These are phyloP conservation scores for Fusarium brachygibbosum DNA, from an alignment of 2,329 filamentous ascomycete species.

Conservation along the genomic window DNA sequence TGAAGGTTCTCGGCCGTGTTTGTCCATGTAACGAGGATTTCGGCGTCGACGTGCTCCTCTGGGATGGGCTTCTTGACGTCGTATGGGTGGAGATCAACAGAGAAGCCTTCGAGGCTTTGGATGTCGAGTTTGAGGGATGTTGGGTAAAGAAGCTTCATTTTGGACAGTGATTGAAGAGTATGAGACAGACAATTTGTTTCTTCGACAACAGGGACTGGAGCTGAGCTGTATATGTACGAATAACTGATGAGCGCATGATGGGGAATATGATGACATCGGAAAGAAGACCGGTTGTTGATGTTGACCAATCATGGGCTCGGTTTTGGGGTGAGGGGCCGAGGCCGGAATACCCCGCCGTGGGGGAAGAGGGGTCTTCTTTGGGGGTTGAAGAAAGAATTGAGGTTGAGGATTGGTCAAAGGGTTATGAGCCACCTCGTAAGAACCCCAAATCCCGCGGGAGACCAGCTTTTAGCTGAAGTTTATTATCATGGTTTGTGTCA, in stretches of 20 bases:
- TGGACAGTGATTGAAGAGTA: background rate
- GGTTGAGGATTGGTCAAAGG: background rate
- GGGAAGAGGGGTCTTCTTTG: slow-evolving; percentile 31
- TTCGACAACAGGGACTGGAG: background rate
- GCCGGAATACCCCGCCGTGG: slow-evolving; percentile 40
- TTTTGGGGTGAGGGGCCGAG: slow-evolving; percentile 13
- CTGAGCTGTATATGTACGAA: slow-evolving; percentile 39
- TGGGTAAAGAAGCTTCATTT: slow-evolving; percentile 76
- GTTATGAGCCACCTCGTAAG: no score
- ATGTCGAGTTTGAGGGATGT: slow-evolving; percentile 71
- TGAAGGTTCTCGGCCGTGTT: slow-evolving; percentile 71
- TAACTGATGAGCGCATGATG: slow-evolving; percentile 34
- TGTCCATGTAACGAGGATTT: slow-evolving; percentile 72
- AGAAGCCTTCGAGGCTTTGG: slow-evolving; percentile 69
- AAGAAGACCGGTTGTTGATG: slow-evolving; percentile 38
- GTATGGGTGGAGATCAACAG: slow-evolving; percentile 69
- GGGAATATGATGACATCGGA: slow-evolving; percentile 33
- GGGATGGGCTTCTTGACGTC: slow-evolving; percentile 69
- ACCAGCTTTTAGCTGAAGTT: no score
- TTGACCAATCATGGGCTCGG: background rate
- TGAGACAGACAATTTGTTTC: background rate
- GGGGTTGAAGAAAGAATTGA: slow-evolving; percentile 10
- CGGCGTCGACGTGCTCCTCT: slow-evolving; percentile 69
- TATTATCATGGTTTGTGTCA: no score
- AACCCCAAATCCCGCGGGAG: slow-evolving; percentile 41